These are phyloP conservation scores for Chaetomiaceae sp. DNA, from an alignment of 2,329 filamentous ascomycete genomes.

Conservation along the genomic window DNA sequence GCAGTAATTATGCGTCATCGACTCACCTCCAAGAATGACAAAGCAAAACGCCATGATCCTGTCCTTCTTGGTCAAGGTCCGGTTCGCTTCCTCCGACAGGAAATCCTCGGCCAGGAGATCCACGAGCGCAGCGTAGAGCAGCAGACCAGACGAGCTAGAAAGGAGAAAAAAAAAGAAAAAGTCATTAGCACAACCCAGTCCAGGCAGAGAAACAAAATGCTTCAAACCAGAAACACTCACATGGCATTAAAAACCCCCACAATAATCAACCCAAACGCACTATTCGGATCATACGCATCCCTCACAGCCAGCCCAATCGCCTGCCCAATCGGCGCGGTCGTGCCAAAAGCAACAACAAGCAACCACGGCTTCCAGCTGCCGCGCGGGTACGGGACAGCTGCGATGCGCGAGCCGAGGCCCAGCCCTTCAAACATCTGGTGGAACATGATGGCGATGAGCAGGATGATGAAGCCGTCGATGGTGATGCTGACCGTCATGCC, in stretches of 20 bases:
- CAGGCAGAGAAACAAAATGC: too few relatives aligned
- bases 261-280: slow-evolving; percentile 58
- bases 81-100: slow-evolving; percentile 51
- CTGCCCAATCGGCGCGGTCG: slow-evolving; percentile 60
- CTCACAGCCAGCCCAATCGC: slow-evolving; percentile 56
- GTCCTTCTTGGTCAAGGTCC: slow-evolving; percentile 46
- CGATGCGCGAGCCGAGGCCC: slow-evolving; percentile 66
- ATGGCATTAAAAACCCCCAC: slow-evolving; percentile 63
- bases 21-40: slow-evolving; percentile 47
- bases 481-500: slow-evolving; percentile 69
- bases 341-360: slow-evolving; percentile 57
- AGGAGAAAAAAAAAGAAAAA: slow-evolving; percentile 37
- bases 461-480: slow-evolving; percentile 60
- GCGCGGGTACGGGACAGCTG: slow-evolving; percentile 56
- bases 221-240: slow-evolving; percentile 37
- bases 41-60: slow-evolving; percentile 50
- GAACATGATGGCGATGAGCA: slow-evolving; percentile 66
- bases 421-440: slow-evolving; percentile 68
- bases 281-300: slow-evolving; percentile 57
- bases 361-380: slow-evolving; percentile 55
- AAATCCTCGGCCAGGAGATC: slow-evolving; percentile 63
- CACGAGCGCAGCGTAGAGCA: slow-evolving; percentile 59
- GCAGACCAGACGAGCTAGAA: slow-evolving; percentile 51
- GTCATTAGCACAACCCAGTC: background rate
- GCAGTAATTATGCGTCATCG: too few relatives aligned